phyloP scores from a whole-genome alignment of 2,329 filamentous ascomycete species.

The Macrophomina phaseolina region DNA sequence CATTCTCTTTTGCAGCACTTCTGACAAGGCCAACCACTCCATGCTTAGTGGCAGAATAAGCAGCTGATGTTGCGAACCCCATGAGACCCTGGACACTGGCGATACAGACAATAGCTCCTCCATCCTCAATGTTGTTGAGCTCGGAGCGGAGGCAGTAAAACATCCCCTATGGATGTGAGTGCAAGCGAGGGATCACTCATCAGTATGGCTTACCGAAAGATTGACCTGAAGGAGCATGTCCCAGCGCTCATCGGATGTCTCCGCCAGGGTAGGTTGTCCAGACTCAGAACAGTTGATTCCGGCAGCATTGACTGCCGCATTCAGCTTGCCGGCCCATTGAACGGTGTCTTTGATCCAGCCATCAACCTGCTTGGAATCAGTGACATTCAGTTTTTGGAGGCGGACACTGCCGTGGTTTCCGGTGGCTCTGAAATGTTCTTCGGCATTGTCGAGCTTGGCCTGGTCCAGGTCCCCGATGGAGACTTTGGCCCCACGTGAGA shows the following conservation, averaged over 20 bases:
- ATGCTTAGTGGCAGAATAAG: constrained; percentile 30
- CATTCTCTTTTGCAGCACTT: constrained; percentile 45
- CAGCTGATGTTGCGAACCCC: constrained; percentile 40
- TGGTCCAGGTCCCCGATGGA: constrained; percentile 47
- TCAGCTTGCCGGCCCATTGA: constrained; percentile 40
- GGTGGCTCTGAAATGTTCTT: constrained; percentile 17
- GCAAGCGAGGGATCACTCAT: not conserved
- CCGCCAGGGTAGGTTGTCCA: constrained; percentile 47
- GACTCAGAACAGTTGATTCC: constrained; percentile 42
- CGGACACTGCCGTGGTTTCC: constrained; percentile 17
- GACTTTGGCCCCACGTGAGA: constrained; percentile 45
- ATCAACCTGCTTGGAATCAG: constrained; percentile 40
- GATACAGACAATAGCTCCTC: constrained; percentile 44
- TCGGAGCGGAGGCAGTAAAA: constrained; percentile 35
- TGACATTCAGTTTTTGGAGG: constrained; percentile 39
- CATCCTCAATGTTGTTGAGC: constrained; percentile 42
- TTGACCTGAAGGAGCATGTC: constrained; percentile 42
- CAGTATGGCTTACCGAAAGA: constrained; percentile 32
- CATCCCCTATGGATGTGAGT: constrained; percentile 9
- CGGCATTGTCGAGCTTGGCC: constrained; percentile 30
- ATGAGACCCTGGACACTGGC: constrained; percentile 56
- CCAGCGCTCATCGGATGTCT: constrained; percentile 42
- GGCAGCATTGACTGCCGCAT: constrained; percentile 49
- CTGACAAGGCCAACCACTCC: constrained; percentile 39
- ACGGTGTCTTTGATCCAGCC: constrained; percentile 44